These are phyloP conservation scores for Choanephora cucurbitarum DNA, from an alignment of 371 early-diverging fungal genomes.

Conservation along the genomic window DNA sequence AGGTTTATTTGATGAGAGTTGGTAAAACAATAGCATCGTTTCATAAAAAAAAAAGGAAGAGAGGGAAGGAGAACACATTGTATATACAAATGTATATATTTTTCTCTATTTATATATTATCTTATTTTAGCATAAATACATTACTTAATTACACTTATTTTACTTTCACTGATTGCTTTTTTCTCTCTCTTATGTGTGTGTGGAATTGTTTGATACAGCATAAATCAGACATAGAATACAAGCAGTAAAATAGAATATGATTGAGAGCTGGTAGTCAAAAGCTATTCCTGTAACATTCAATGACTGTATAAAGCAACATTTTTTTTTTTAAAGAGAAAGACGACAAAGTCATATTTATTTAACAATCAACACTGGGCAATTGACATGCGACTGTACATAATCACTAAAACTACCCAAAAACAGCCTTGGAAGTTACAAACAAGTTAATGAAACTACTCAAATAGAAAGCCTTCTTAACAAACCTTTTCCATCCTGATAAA, in stretches of 20 bases:
- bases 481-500: slow-evolving; percentile 55
- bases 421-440: slow-evolving; percentile 33
- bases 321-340: not conserved
- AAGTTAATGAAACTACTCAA: not conserved
- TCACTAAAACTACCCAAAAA: slow-evolving; percentile 58
- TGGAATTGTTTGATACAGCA: no score
- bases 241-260: no score
- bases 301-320: no score
- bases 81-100: no score
- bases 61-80: not conserved
- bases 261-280: no score
- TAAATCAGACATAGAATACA: no score
- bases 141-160: no score
- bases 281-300: no score
- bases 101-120: no score
- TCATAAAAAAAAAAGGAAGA: not conserved
- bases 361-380: slow-evolving; percentile 53
- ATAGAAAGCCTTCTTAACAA: not conserved
- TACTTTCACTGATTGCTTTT: no score
- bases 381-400: slow-evolving; percentile 45
- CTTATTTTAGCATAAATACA: no score
- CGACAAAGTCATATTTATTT: slow-evolving; percentile 32
- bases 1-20: slow-evolving; percentile 40
- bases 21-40: slow-evolving; percentile 28
- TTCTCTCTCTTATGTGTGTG: no score